These are phyloP conservation scores for Puccinia novopanici DNA, from an alignment of 1,284 basidiomycete genomes.

Conservation along the genomic window DNA sequence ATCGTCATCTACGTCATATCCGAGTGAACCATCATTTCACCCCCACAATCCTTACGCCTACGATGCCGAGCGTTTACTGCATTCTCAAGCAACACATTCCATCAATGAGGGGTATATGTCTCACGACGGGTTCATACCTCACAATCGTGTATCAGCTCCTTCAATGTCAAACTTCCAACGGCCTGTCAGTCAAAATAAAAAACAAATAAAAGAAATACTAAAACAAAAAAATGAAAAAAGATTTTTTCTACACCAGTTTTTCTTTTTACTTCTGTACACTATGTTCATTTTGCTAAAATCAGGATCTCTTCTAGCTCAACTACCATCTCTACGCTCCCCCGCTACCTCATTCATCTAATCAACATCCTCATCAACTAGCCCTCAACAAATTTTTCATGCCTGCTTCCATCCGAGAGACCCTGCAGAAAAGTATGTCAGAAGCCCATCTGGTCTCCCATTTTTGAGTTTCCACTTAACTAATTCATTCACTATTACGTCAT, in stretches of 20 bases:
- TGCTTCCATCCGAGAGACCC: conserved; percentile 72
- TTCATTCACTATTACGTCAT: conserved; percentile 21
- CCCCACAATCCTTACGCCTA: conserved; percentile 48
- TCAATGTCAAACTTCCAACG: conserved; percentile 50
- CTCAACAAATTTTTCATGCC: conserved; percentile 68
- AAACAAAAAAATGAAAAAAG: neutral
- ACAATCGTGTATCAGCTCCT: conserved; percentile 28
- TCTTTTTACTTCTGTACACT: neutral
- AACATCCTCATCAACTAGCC: conserved; percentile 62
- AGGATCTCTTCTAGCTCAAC: conserved; percentile 67
- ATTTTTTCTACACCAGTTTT: too few relatives aligned
- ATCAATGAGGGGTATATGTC: conserved; percentile 16
- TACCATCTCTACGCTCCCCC: conserved; percentile 83
- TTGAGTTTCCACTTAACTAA: neutral
- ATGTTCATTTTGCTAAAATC: conserved; percentile 2
- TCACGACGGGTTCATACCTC: conserved; percentile 22
- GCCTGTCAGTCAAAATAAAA: conserved; percentile 35
- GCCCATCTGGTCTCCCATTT: conserved; percentile 53
- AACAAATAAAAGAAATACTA: neutral
- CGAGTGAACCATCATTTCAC: conserved; percentile 29
- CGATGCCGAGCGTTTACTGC: conserved; percentile 38
- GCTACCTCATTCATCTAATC: conserved; percentile 64
- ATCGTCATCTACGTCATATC: conserved; percentile 30
- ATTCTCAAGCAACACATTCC: conserved; percentile 22
- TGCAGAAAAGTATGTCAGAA: conserved; percentile 73